Evolutionary conservation across 108 stramenopile genomes (phyloP).

Genomic region (Skeletonema potamos): DNA sequence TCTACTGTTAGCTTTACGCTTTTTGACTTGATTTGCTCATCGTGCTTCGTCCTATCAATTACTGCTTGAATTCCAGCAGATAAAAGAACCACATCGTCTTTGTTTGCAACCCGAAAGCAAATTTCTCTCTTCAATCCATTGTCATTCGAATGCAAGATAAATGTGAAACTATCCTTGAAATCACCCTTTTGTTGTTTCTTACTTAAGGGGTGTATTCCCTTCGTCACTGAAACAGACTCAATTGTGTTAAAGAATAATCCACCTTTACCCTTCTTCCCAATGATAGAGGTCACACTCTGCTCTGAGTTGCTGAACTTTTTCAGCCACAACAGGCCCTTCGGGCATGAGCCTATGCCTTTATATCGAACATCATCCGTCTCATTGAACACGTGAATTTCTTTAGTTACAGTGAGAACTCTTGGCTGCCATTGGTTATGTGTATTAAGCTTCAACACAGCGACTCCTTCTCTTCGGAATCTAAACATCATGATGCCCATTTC

Average conservation of each 20-base stretch:
- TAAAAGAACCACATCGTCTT: conserved; percentile 33
- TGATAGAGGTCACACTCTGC: conserved; percentile 16
- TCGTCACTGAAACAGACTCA: conserved; percentile 27
- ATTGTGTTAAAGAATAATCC: conserved; percentile 37
- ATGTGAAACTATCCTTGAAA: conserved; percentile 50
- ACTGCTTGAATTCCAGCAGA: conserved; percentile 47
- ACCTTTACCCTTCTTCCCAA: conserved; percentile 47
- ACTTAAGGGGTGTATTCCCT: conserved; percentile 35
- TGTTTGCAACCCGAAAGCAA: conserved; percentile 34
- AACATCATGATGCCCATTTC: conserved; percentile 55
- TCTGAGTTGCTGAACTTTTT: conserved; percentile 44
- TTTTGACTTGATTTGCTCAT: conserved; percentile 12
- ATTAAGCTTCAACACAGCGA: conserved; percentile 80
- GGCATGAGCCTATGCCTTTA: conserved; percentile 27
- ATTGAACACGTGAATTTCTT: conserved; percentile 54
- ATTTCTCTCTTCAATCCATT: conserved; percentile 39
- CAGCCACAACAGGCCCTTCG: conserved; percentile 44
- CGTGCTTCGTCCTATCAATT: conserved; percentile 37
- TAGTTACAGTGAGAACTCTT: conserved; percentile 71
- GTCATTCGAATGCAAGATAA: conserved; percentile 24
- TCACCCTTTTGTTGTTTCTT: conserved; percentile 48
- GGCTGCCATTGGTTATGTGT: conserved; percentile 80
- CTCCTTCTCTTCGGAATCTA: conserved; percentile 48
- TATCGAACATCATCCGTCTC: conserved; percentile 23
- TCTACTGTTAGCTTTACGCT: neutral